phyloP scores from a whole-genome alignment of 257 asterid genomes.

The Penstemon barbatus region DNA sequence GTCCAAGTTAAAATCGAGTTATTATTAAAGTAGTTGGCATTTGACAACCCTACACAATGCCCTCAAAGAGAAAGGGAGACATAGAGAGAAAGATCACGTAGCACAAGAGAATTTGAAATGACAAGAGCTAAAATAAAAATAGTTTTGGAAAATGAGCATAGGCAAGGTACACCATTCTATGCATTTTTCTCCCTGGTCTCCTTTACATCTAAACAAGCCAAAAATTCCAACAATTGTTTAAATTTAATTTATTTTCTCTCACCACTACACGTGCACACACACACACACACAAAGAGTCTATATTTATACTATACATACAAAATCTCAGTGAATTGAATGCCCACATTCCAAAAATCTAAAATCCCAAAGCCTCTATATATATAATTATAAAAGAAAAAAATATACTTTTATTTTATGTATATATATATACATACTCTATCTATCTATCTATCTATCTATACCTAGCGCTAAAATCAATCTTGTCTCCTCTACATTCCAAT shows the following conservation, averaged over 20 bases:
- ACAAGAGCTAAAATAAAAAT: slow-evolving; percentile 34
- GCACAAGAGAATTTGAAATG: slow-evolving; percentile 38
- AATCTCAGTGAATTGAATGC: slow-evolving; percentile 12
- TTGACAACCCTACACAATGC: too few species aligned
- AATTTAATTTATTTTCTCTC: slow-evolving; percentile 4
- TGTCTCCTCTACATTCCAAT: too few species aligned
- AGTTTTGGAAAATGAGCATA: slow-evolving; percentile 51
- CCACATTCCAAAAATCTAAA: slow-evolving; percentile 21
- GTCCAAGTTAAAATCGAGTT: too few species aligned
- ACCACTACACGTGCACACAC: slow-evolving; percentile 36
- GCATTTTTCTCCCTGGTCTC: slow-evolving; percentile 44
- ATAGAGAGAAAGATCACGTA: slow-evolving; percentile 25
- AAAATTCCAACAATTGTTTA: slow-evolving; percentile 11
- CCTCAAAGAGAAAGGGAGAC: slow-evolving; percentile 25
- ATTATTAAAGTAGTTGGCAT: too few species aligned
- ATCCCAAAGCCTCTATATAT: too few species aligned
- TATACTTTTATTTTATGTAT: too few species aligned
- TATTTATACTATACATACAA: not conserved
- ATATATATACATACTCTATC: too few species aligned
- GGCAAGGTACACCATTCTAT: slow-evolving; percentile 46
- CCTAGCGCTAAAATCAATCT: too few species aligned
- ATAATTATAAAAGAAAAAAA: too few species aligned
- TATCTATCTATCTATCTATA: too few species aligned
- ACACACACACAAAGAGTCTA: not conserved
- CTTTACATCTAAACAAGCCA: slow-evolving; percentile 37